Evolutionary conservation across 208 protist genomes (phyloP), one percentile per base, ranked within the genome.

Genomic region (Tritrichomonas musculus): DNA sequence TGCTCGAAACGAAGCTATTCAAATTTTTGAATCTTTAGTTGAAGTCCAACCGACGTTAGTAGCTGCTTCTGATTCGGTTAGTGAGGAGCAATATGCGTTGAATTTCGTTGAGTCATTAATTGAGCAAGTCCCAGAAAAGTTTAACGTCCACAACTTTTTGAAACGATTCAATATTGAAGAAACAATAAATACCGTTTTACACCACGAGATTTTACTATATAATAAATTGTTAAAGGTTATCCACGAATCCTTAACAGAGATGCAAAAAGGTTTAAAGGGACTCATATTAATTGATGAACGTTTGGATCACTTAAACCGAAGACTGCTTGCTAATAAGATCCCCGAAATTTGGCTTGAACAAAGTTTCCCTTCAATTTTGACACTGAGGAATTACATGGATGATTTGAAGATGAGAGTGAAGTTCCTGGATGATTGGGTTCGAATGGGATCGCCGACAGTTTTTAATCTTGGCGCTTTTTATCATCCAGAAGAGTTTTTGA

Each of bases 401-500:
- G 98, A 99, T 95, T 97, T 99, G 49, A 93, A 98, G n/a, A 73
- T 96, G 44, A 96, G 98, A 77, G 97, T 98, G 93, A 96, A 97
- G 95, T 97, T 99, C 95, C 95, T 99, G 14, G 92, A 97, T 80
- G 97, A 95, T 93, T 99, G 98, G 98, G 20, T 77, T 11, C 44
- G 93, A 0, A 49, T 66, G 57, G 77, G 77, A 53, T 44, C 64
- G 5, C 94, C 94, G 0, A 30, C 73, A 13, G 92, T 94, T 44
- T 94, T 96, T 13, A 98, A 98, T 95, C 96, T 99, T 64, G 93
- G 97, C n/a, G 96, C 97, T 92, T 94, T 97, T 14, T 99, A 99
- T 96, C 99, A 99, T 95, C 98, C 98, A 57, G 98, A 99, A 97
- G 98, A 98, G 13, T 99, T 99, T 96, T 94, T 99, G 13, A 99